phyloP scores from a whole-genome alignment of 2,329 filamentous ascomycete genomes.

The Aspergillus sp. region DNA sequence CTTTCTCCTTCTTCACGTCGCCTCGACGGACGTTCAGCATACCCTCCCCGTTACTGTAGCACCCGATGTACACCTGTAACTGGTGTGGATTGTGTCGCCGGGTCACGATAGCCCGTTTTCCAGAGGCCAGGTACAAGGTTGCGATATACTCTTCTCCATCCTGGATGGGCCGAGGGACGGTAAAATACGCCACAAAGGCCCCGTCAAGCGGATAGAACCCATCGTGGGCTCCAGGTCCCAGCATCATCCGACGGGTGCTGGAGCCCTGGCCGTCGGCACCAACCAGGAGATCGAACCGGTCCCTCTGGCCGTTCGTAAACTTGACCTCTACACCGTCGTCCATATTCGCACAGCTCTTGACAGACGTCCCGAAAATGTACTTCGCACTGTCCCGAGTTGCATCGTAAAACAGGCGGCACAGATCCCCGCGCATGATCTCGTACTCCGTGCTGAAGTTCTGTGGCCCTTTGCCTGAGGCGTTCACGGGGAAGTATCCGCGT shows the following conservation, averaged over 20 bases:
- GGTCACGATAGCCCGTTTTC: no score
- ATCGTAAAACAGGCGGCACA: constrained; percentile 46
- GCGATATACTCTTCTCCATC: no score
- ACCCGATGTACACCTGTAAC: no score
- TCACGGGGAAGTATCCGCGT: constrained; percentile 43
- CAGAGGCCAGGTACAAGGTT: no score
- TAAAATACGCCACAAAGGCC: no score
- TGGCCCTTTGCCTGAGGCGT: constrained; percentile 32
- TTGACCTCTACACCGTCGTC: constrained; percentile 15
- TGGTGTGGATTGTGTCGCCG: no score
- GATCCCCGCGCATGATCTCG: constrained; percentile 56
- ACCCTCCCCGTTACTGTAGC: no score
- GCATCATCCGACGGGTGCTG: constrained; percentile 18
- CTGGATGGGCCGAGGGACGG: no score
- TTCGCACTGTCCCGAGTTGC: constrained; percentile 18
- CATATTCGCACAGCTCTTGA: constrained; percentile 22
- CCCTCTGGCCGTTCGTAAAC: constrained; percentile 21
- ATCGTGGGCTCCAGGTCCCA: constrained; percentile 14
- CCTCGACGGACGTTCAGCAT: constrained; percentile 18
- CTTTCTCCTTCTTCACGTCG: constrained; percentile 40
- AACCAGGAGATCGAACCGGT: constrained; percentile 27
- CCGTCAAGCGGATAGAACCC: constrained; percentile 15
- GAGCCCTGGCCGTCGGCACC: constrained; percentile 30
- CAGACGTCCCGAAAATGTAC: constrained; percentile 34
- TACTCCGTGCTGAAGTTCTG: constrained; percentile 48